A percentile compares a stretch with the other conserved stretches of the same genome.
Evolutionary conservation across 352 stramenopile species (phyloP).

Genomic region (Ochromonadaceae sp.): DNA sequence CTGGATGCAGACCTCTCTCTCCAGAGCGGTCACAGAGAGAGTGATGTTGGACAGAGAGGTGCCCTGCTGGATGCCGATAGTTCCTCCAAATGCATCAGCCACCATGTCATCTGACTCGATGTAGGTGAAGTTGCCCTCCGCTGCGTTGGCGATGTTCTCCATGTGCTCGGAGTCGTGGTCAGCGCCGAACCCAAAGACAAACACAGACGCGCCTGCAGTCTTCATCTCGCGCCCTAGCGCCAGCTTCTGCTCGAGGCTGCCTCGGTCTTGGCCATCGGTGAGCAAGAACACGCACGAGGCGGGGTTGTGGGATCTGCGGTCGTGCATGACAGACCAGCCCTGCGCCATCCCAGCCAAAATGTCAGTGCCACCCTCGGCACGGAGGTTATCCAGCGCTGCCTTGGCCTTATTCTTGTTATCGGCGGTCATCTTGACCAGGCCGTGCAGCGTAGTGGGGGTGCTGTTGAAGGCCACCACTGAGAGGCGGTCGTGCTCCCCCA

Average conservation of each 20-base stretch:
- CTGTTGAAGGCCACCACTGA: not conserved
- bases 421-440: not conserved
- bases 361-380: not conserved
- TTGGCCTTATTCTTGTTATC: not conserved
- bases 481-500: not conserved
- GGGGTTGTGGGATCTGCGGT: not conserved
- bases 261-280: not conserved
- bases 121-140: not conserved
- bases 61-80: not conserved
- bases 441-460: not conserved
- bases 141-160: not conserved
- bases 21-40: no score
- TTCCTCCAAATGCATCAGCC: conserved; percentile 3
- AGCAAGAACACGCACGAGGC: conserved; percentile 1
- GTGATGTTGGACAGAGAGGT: no score
- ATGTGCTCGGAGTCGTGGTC: not conserved
- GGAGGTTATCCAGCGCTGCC: not conserved
- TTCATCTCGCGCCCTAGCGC: not conserved
- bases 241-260: not conserved
- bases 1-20: no score
- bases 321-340: not conserved
- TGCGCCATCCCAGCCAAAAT: not conserved
- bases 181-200: conserved; percentile 9
- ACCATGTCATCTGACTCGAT: not conserved
- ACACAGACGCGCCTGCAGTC: not conserved